Conservation (phyloP, 164 flowering plant species). For the Vitis rotundifolia region DNA sequence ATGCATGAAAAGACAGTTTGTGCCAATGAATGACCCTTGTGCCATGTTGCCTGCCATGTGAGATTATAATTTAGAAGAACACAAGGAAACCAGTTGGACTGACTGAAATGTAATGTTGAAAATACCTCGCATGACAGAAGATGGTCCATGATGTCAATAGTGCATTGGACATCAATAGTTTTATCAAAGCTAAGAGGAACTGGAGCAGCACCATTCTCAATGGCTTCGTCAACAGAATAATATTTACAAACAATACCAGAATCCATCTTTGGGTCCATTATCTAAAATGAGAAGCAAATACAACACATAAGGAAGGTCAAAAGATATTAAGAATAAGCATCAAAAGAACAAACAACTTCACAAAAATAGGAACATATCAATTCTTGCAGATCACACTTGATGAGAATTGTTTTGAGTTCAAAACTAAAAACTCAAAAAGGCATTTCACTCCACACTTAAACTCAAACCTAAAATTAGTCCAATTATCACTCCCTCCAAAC, state of each 20-base stretch:
- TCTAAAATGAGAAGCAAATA: slow-evolving; percentile 39
- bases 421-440: too few species aligned
- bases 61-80: slow-evolving; percentile 5
- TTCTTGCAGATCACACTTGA: too few species aligned
- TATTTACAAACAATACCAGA: slow-evolving; percentile 81
- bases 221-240: slow-evolving; percentile 90
- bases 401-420: too few species aligned
- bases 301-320: slow-evolving; percentile 6
- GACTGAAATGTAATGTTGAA: slow-evolving; percentile 2
- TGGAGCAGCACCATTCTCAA: slow-evolving; percentile 94
- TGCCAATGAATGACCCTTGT: slow-evolving; percentile 92
- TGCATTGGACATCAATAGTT: slow-evolving; percentile 67
- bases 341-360: background rate
- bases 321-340: background rate
- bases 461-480: too few species aligned
- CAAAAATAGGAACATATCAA: too few species aligned
- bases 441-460: too few species aligned
- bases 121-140: slow-evolving; percentile 92
- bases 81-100: background rate
- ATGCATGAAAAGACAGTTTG: slow-evolving; percentile 95
- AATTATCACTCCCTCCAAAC: too few species aligned
- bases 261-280: slow-evolving; percentile 99
- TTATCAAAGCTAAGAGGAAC: slow-evolving; percentile 72
- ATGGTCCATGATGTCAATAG: slow-evolving; percentile 91
- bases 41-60: slow-evolving; percentile 91